Evolutionary conservation across 2,329 filamentous ascomycete genomes (phyloP).

Genomic region (Alternaria longipes): DNA sequence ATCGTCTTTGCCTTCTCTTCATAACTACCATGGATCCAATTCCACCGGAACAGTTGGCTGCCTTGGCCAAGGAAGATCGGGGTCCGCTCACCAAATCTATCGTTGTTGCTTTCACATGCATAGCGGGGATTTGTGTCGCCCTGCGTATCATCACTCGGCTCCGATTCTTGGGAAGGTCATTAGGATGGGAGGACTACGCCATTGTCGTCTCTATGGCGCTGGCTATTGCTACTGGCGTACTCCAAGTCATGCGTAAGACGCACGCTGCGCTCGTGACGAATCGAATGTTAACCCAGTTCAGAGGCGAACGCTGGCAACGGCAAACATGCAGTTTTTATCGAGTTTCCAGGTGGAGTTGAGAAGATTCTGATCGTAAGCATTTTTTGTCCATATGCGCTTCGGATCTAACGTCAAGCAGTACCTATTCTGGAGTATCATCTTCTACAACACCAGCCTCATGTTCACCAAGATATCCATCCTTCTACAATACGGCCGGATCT

Average conservation of each 20-base stretch:
- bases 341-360: conserved; percentile 18
- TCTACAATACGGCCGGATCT: conserved; percentile 41
- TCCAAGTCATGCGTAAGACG: conserved; percentile 30
- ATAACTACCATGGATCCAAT: conserved; percentile 22
- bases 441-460: conserved; percentile 34
- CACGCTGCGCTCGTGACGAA: neutral
- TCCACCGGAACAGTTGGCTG: conserved; percentile 28
- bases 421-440: conserved; percentile 39
- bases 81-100: conserved; percentile 27
- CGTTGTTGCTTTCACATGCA: conserved; percentile 29
- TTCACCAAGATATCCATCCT: conserved; percentile 42
- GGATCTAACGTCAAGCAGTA: conserved; percentile 26
- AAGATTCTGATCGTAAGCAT: conserved; percentile 27
- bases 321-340: conserved; percentile 34
- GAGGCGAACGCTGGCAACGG: conserved; percentile 34
- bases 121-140: conserved; percentile 30
- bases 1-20: conserved; percentile 1
- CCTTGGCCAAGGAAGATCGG: conserved; percentile 26
- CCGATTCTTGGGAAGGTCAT: conserved; percentile 16
- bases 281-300: conserved; percentile 14
- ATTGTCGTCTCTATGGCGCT: conserved; percentile 31
- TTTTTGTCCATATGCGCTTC: no score
- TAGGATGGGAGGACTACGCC: conserved; percentile 36
- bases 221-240: conserved; percentile 20
- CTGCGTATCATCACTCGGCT: conserved; percentile 36